A percentile compares a stretch with the other conserved stretches of the same genome.
phyloP scores from a whole-genome alignment of 768 basidiomycete genomes.

The Pulveroboletus sp. region DNA sequence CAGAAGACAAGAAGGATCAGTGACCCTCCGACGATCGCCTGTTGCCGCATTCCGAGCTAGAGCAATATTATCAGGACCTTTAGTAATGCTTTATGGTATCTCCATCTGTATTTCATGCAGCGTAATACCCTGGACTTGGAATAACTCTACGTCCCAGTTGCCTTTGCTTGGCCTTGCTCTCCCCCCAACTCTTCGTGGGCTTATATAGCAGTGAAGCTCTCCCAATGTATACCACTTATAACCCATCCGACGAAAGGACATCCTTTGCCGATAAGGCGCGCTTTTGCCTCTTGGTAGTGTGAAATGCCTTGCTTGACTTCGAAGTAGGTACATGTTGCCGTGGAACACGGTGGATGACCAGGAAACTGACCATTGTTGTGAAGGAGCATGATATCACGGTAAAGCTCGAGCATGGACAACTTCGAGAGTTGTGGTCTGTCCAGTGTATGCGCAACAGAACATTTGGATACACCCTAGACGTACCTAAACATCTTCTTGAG shows the following conservation, averaged over 20 bases:
- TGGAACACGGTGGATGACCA: conserved; percentile 10
- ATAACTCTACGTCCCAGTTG: not conserved
- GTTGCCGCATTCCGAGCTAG: not conserved
- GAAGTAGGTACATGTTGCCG: conserved; percentile 40
- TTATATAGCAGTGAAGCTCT: conserved; percentile 39
- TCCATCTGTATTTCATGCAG: conserved; percentile 3
- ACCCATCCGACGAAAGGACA: conserved; percentile 65
- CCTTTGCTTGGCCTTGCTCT: not conserved
- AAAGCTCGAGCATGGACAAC: conserved; percentile 50
- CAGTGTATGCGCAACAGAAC: not conserved
- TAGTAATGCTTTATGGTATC: conserved; percentile 20
- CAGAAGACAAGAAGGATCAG: conserved; percentile 29
- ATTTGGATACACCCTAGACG: conserved; percentile 1
- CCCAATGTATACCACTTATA: conserved; percentile 48
- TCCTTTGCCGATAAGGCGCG: conserved; percentile 37
- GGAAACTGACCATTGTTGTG: conserved; percentile 1
- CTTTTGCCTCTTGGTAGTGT: conserved; percentile 52
- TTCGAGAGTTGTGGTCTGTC: conserved; percentile 52
- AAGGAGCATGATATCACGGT: conserved; percentile 25
- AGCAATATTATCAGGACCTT: conserved; percentile 3
- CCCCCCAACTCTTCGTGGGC: not conserved
- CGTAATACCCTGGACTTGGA: not conserved
- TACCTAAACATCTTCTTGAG: conserved; percentile 61
- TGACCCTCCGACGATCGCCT: conserved; percentile 12
- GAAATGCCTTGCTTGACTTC: conserved; percentile 39